Evolutionary conservation across 257 asterid species (phyloP).

Genomic region (Nicotiana paniculata): DNA sequence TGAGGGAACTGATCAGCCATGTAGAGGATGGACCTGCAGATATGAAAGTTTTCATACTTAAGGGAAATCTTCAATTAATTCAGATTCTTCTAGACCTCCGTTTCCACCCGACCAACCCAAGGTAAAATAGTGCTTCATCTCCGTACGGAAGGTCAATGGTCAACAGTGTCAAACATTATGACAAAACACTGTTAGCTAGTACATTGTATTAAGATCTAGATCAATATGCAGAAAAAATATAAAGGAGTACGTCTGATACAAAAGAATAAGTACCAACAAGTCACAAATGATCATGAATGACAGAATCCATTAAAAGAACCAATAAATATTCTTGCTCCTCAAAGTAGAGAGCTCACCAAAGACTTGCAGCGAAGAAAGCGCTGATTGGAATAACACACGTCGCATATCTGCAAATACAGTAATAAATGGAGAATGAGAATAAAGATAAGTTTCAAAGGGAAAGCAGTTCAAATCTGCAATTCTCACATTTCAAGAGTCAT

Average conservation of each 20-base stretch:
- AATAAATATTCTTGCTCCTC: neutral
- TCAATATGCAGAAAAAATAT: neutral
- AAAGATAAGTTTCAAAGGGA: slow-evolving; percentile 8
- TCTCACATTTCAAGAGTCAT: slow-evolving; percentile 93
- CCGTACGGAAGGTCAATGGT: neutral
- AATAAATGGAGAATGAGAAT: slow-evolving; percentile 8
- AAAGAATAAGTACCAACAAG: neutral
- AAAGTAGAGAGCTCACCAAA: slow-evolving; percentile 48
- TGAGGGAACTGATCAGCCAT: slow-evolving; percentile 2
- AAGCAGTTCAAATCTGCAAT: slow-evolving; percentile 7
- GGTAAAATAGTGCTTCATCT: neutral
- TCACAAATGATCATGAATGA: slow-evolving; percentile 3
- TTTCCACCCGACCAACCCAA: neutral
- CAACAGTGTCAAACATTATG: neutral
- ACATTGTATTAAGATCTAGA: neutral
- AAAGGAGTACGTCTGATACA: neutral
- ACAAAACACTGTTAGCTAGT: neutral
- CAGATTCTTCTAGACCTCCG: neutral
- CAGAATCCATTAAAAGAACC: neutral
- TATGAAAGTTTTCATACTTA: neutral
- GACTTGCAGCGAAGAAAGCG: slow-evolving; percentile 90
- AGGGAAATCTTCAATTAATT: neutral
- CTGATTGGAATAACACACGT: slow-evolving; percentile 96
- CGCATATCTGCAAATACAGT: slow-evolving; percentile 67
- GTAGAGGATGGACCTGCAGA: neutral